Evolutionary conservation across 208 protist species (phyloP).

Genomic region (Giardia duodenalis): DNA sequence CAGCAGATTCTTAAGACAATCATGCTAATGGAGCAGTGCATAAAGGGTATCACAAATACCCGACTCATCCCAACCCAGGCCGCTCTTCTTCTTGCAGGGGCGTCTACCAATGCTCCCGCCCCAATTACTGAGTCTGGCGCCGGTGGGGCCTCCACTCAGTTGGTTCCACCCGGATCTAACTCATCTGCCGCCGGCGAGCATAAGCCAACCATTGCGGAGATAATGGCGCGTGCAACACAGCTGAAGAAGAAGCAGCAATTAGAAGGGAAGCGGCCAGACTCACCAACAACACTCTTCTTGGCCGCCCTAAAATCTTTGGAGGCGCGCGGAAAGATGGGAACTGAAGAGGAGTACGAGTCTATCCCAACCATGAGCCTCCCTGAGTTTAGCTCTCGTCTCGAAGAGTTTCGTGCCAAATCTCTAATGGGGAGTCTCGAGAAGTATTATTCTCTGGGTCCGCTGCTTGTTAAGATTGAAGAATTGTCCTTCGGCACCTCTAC

Average conservation of each 20-base stretch:
- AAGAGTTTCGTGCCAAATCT: not conserved
- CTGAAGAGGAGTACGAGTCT: not conserved
- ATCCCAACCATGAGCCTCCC: not conserved
- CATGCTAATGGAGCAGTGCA: not conserved
- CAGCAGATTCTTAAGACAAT: not conserved
- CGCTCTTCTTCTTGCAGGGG: not conserved
- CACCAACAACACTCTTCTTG: not conserved
- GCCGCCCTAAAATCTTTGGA: not conserved
- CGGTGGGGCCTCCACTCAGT: not conserved
- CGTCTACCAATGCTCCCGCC: not conserved
- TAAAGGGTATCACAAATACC: not conserved
- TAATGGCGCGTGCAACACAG: not conserved
- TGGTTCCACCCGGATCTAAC: not conserved
- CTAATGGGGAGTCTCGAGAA: constrained; percentile 3
- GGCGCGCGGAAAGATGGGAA: not conserved
- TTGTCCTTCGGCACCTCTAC: not conserved
- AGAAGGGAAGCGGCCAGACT: constrained; percentile 8
- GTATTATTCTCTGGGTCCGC: not conserved
- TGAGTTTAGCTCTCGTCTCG: not conserved
- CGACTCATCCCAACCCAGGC: not conserved
- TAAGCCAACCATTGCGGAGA: not conserved
- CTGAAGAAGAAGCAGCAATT: not conserved
- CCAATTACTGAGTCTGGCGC: no score
- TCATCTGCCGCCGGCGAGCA: not conserved
- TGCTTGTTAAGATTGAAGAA: constrained; percentile 10